Base-by-base conservation (phyloP, 352 stramenopile species). In the Phytophthora lateralis region DNA sequence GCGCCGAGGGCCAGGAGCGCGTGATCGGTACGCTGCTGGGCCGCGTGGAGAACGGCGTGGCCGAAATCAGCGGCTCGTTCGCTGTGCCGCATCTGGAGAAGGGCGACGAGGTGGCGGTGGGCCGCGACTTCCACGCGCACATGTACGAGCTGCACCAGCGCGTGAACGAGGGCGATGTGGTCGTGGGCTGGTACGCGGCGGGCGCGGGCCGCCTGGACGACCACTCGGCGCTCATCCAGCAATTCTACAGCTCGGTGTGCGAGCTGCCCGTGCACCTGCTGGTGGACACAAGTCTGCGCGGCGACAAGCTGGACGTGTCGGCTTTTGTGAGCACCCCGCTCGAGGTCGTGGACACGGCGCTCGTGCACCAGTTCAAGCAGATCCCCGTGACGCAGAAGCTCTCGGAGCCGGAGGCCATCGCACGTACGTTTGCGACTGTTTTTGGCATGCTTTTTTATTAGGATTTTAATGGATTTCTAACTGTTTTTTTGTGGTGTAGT, bases 21-120 rank as follows among this genome's bases (percentile, higher is more conserved):
- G 97, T 99, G 7, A 99, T 99, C 80, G 97, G 97, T 57, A 99
- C 97, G 63, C 82, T 99, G 30, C 73, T 99, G 17, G 97, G 97
- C 26, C 88, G 82, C 59, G 75, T 96, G 30, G 91, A 95, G 63
- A 80, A 86, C 52, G 84, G 84, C 59, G 82, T 94, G 38, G 80
- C 91, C 47, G 88, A 98, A 77, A 78, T 99, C 18, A 98, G 82
- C 41, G 98, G 98, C 82, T 95, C 82, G 43, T 99, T 99, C 76
- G 96, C 97, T 6, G 97, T 99, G 47, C 97, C 96, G 54, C 96
- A 99, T 74, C 77, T 97, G 27, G 97, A 99, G 79, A 97, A 96
- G 65, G 85, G 88, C 51, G 96, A 98, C 50, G 93, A 99, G 32
- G 96, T 99, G 27, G 96, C 96, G 11, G 97, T 99, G 58, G 96